Evolutionary conservation across 1,139 yeast genomes (phyloP).

Genomic region (Candida frijolesensis): DNA sequence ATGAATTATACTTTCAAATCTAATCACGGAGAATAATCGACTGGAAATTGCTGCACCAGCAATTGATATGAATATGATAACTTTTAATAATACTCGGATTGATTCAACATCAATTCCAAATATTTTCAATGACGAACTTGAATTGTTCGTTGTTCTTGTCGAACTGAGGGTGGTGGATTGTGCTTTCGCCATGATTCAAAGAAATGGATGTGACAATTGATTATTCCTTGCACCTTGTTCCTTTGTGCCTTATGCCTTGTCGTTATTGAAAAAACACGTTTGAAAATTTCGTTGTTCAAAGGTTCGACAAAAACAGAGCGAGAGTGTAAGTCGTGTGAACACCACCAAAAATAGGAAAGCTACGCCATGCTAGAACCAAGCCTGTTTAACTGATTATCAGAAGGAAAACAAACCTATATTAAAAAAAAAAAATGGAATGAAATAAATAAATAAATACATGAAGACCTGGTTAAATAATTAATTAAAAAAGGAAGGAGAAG

Average conservation of each 20-base stretch:
- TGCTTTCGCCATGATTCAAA: background rate
- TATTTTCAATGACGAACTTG: slow-evolving; percentile 25
- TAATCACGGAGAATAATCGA: slow-evolving; percentile 75
- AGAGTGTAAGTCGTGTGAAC: background rate
- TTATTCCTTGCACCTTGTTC: background rate
- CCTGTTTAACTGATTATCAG: background rate
- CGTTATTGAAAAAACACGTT: slow-evolving; percentile 2
- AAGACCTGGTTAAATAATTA: too few relatives aligned
- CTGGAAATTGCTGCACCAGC: slow-evolving; percentile 92
- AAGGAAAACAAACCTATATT: too few relatives aligned
- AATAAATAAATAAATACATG: too few relatives aligned
- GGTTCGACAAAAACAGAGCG: background rate
- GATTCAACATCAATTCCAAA: slow-evolving; percentile 43
- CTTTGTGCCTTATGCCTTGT: background rate
- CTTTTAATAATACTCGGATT: slow-evolving; percentile 55
- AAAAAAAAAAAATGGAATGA: too few relatives aligned
- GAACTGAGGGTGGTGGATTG: background rate
- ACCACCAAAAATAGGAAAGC: background rate
- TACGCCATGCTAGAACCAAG: background rate
- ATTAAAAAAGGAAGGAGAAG: background rate
- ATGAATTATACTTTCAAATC: slow-evolving; percentile 95
- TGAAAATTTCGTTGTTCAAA: background rate
- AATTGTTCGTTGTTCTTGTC: too few relatives aligned
- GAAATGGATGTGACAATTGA: background rate
- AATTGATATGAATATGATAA: slow-evolving; percentile 66